phyloP scores from a whole-genome alignment of 176 grass and related monocot genomes.

The Canna indica region DNA sequence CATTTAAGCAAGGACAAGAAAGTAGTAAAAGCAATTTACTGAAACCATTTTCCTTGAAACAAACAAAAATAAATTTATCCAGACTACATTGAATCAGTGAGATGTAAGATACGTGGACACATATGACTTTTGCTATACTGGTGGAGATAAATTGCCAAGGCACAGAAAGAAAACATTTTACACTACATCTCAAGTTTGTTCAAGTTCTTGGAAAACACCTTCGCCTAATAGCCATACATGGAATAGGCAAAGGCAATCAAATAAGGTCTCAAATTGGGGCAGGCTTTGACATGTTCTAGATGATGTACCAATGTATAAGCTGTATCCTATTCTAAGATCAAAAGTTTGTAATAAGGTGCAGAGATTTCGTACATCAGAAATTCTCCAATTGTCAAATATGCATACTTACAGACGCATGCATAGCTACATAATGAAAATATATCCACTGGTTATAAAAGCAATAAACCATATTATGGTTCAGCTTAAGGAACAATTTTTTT shows the following conservation, averaged over 20 bases:
- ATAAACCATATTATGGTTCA: background rate
- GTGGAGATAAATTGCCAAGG: background rate
- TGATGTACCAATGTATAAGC: too few relatives aligned
- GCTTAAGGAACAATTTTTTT: background rate
- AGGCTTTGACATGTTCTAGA: background rate
- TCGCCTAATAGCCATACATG: background rate
- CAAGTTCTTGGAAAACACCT: background rate
- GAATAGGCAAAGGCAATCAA: background rate
- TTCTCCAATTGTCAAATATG: background rate
- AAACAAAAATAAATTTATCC: too few relatives aligned
- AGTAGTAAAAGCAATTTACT: too few relatives aligned
- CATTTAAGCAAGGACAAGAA: too few relatives aligned
- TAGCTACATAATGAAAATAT: background rate
- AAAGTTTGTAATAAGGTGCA: too few relatives aligned
- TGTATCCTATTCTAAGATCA: too few relatives aligned
- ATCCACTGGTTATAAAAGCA: background rate
- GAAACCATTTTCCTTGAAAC: too few relatives aligned
- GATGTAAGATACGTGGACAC: too few relatives aligned
- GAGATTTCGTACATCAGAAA: too few relatives aligned
- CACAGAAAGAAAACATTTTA: background rate
- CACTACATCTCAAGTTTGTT: background rate
- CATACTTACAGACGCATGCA: background rate
- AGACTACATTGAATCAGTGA: too few relatives aligned
- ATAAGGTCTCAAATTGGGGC: too few relatives aligned
- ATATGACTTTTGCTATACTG: too few relatives aligned